Conservation (phyloP, 495 filamentous ascomycete genomes). For the Talaromyces adpressus region DNA sequence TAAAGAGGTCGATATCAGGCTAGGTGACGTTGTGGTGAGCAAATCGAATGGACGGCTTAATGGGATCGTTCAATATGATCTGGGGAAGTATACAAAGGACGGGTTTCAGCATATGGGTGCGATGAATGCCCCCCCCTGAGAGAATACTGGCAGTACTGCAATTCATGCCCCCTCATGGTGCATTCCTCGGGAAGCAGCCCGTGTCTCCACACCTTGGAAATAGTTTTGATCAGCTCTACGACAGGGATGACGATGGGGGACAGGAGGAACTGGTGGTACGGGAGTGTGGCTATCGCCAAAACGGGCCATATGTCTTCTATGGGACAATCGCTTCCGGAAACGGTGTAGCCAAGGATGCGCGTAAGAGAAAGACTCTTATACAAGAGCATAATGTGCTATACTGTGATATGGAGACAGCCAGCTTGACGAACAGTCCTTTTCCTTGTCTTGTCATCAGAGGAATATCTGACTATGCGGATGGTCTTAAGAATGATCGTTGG, state of each 20-base stretch:
- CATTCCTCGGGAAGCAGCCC: not conserved
- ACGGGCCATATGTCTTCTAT: not conserved
- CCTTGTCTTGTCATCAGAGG: slow-evolving; percentile 16
- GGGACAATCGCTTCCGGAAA: slow-evolving; percentile 16
- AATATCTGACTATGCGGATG: slow-evolving; percentile 19
- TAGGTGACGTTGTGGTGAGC: slow-evolving; percentile 21
- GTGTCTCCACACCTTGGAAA: not conserved
- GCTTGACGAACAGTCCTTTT: not conserved
- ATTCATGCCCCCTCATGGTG: not conserved
- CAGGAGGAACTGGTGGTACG: not conserved
- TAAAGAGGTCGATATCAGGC: slow-evolving; percentile 16
- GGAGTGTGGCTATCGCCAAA: not conserved
- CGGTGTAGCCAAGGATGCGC: slow-evolving; percentile 10
- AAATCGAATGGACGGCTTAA: slow-evolving; percentile 4
- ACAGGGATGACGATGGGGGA: not conserved
- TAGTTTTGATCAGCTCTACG: not conserved
- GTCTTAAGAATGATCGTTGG: slow-evolving; percentile 19
- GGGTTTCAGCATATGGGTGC: slow-evolving; percentile 19
- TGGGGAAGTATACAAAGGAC: slow-evolving; percentile 10
- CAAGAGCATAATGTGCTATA: not conserved
- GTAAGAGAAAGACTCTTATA: slow-evolving; percentile 8
- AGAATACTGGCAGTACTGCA: slow-evolving; percentile 8
- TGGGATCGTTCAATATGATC: slow-evolving; percentile 20
- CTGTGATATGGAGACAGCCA: slow-evolving; percentile 1
- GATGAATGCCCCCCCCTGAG: slow-evolving; percentile 18